Base-by-base conservation (phyloP, 139 green algal species). In the Trebouxia sp. region DNA sequence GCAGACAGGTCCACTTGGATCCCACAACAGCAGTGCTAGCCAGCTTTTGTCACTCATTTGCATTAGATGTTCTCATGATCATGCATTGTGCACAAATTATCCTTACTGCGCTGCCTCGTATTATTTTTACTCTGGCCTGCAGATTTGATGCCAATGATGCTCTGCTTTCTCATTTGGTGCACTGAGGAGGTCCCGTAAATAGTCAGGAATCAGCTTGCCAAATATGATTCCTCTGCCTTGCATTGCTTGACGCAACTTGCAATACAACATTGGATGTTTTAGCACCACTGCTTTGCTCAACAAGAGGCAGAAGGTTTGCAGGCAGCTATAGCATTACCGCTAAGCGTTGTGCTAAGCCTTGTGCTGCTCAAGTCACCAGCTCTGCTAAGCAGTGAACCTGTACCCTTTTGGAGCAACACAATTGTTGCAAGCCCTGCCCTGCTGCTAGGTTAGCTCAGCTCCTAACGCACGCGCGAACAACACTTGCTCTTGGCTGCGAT, bases 51-150 rank as follows among this genome's bases (percentile, higher is more conserved):
- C 38, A 39, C 55, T 67, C 55, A 67, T 67, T 24, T 67, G 26
- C 55, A 67, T 67, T 67, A 67, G 6, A 39, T 67, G 55, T 67
- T 67, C 55, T 67, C 55, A 67, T 67, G 55, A 26, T 67, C 55
- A 67, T 67, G 55, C n/a, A 67, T 39, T 67, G 55, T 67, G 26
- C 7, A 67, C 26, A 67, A 11, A 67, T 67, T 11, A 67, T 6
- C 55, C 55, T 67, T 67, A 11, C 14, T 37, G 56, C 11, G 56
- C 39, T 67, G 55, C 55, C 24, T 67, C 14, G 38, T 39, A 67
- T 67, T 67, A 39, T 67, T 67, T 11, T 67, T 67, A 67, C 55
- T 67, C 12, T 67, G 55, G 55, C 55, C 55, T 67, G 55, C 55
- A 67, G 38, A 11, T 67, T n/a, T 67, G 55, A 38, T 67, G 55